Percentiles rank a stretch among this genome's conserved stretches.
Conservation (phyloP, 2,329 filamentous ascomycete species). For the Eurotiales sp. region DNA sequence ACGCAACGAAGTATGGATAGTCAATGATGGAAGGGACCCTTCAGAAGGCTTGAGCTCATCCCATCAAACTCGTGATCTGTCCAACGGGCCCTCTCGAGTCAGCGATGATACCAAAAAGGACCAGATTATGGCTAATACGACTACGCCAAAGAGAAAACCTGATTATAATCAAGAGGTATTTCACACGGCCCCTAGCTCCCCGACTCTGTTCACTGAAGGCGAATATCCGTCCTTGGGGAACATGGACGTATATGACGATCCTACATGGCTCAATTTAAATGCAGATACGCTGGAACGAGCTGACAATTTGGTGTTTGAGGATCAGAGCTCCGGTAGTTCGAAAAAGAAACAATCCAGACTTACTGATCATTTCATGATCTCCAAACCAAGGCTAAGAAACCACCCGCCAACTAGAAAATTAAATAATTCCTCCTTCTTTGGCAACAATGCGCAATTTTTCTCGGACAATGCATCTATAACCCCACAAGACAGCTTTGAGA, state of each 20-base stretch:
- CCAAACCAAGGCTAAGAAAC: slow-evolving; percentile 8
- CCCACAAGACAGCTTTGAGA: slow-evolving; percentile 24
- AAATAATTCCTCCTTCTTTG: not conserved
- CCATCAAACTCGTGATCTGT: slow-evolving; percentile 13
- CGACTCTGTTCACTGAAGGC: slow-evolving; percentile 13
- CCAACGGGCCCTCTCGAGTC: slow-evolving; percentile 13
- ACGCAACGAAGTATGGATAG: slow-evolving; percentile 30
- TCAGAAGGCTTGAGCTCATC: slow-evolving; percentile 6
- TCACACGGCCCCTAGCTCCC: slow-evolving; percentile 24
- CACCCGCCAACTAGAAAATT: not conserved
- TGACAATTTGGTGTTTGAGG: slow-evolving; percentile 18
- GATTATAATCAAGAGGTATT: slow-evolving; percentile 23
- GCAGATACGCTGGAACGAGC: slow-evolving; percentile 7
- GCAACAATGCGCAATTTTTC: not conserved
- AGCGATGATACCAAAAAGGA: slow-evolving; percentile 11
- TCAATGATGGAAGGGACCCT: slow-evolving; percentile 21
- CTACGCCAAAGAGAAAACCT: slow-evolving; percentile 18
- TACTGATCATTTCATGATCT: slow-evolving; percentile 18
- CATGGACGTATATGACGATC: slow-evolving; percentile 19
- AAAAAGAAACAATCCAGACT: slow-evolving; percentile 20
- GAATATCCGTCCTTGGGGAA: slow-evolving; percentile 14
- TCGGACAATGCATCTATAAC: not conserved
- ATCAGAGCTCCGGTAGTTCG: slow-evolving; percentile 16
- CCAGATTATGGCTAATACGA: slow-evolving; percentile 7
- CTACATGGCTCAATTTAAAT: slow-evolving; percentile 16